Conservation (phyloP, 2,329 filamentous ascomycete genomes). For the Aureobasidium sp. region DNA sequence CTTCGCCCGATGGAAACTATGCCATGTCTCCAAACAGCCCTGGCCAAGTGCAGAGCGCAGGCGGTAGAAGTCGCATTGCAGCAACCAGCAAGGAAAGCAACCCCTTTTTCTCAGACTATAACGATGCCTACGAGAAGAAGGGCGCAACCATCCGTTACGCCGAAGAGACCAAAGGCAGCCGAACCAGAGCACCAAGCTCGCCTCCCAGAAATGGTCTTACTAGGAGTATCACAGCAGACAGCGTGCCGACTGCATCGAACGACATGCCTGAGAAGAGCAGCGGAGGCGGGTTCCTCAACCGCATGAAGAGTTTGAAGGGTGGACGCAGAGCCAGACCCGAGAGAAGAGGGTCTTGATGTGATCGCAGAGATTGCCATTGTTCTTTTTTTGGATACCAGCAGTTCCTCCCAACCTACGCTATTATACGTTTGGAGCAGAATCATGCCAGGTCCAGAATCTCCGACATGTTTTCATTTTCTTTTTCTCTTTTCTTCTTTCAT, state of each 20-base stretch:
- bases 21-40: constrained; percentile 16
- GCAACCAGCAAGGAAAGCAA: constrained; percentile 44
- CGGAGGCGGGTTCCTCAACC: constrained; percentile 59
- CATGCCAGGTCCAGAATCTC: background rate
- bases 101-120: constrained; percentile 74
- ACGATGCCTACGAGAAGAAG: constrained; percentile 57
- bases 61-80: constrained; percentile 30
- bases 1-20: constrained; percentile 47
- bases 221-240: constrained; percentile 49
- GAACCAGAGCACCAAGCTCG: constrained; percentile 43
- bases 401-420: background rate
- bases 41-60: constrained; percentile 27
- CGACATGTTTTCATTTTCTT: background rate
- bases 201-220: constrained; percentile 52
- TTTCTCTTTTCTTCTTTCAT: background rate
- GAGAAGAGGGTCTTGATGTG: constrained; percentile 13
- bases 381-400: background rate
- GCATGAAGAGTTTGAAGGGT: constrained; percentile 76
- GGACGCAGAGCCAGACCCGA: constrained; percentile 43
- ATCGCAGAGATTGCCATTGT: background rate
- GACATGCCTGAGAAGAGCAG: constrained; percentile 17
- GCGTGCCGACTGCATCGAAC: constrained; percentile 14
- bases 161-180: constrained; percentile 24
- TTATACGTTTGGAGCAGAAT: background rate
- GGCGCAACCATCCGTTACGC: constrained; percentile 47